A percentile compares a stretch with the other conserved stretches of the same genome.
Evolutionary conservation across 129 eudicot species (phyloP).

Genomic region (Logfia minima): DNA sequence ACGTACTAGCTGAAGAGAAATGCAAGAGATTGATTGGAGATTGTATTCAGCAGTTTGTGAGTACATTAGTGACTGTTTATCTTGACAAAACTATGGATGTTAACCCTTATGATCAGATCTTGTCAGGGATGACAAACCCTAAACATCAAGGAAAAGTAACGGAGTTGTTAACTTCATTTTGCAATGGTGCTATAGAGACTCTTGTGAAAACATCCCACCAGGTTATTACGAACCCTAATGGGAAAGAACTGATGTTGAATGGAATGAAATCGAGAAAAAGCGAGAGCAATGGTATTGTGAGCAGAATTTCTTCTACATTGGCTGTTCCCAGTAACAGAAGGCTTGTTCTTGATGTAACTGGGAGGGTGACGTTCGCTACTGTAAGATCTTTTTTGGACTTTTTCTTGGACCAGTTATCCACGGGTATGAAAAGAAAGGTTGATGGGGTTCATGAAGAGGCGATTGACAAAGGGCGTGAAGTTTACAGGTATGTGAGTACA

Average conservation of each 20-base stretch:
- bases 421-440: slow-evolving; percentile 45
- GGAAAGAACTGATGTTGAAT: slow-evolving; percentile 30
- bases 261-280: slow-evolving; percentile 31
- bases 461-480: slow-evolving; percentile 61
- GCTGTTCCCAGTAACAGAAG: slow-evolving; percentile 79
- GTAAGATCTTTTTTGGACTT: slow-evolving; percentile 67
- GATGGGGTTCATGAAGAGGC: slow-evolving; percentile 58
- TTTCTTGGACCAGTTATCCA: slow-evolving; percentile 51
- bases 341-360: slow-evolving; percentile 75
- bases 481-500: slow-evolving; percentile 50
- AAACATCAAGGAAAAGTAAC: slow-evolving; percentile 69
- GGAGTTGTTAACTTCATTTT: slow-evolving; percentile 53
- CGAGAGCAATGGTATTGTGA: slow-evolving; percentile 47
- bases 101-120: slow-evolving; percentile 72
- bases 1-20: slow-evolving; percentile 51
- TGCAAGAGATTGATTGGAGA: slow-evolving; percentile 56
- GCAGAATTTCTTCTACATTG: slow-evolving; percentile 62
- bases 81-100: slow-evolving; percentile 83
- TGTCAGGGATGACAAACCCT: slow-evolving; percentile 83
- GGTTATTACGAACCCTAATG: slow-evolving; percentile 41
- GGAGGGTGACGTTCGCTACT: slow-evolving; percentile 69
- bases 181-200: slow-evolving; percentile 77
- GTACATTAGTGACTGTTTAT: slow-evolving; percentile 76
- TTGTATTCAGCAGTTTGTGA: slow-evolving; percentile 66
- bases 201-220: slow-evolving; percentile 67